Evolutionary conservation across 176 grass and related monocot species (phyloP).

Genomic region (Oryza meridionalis): DNA sequence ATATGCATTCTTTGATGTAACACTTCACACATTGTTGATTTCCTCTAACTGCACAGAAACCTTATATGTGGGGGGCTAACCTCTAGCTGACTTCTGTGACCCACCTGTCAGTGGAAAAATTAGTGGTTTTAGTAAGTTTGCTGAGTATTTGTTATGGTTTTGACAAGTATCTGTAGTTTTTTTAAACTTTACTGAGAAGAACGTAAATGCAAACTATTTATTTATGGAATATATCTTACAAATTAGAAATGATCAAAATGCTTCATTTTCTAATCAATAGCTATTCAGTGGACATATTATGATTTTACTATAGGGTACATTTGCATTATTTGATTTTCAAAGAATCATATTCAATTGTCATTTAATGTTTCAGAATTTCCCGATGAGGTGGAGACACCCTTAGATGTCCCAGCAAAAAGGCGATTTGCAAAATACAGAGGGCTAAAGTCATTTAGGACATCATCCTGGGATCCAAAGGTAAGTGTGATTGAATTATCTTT

Average conservation of each 20-base stretch:
- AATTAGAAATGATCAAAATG: background rate
- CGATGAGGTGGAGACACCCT: slow-evolving; percentile 96
- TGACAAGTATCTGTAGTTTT: too few relatives aligned
- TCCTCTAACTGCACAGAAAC: too few relatives aligned
- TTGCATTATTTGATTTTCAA: slow-evolving; percentile 17
- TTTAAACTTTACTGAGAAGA: too few relatives aligned
- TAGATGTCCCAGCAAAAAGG: slow-evolving; percentile 85
- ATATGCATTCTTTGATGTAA: too few relatives aligned
- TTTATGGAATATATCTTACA: background rate
- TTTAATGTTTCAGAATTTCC: slow-evolving; percentile 80
- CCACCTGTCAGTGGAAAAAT: too few relatives aligned
- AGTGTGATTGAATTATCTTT: slow-evolving; percentile 32
- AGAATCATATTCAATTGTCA: slow-evolving; percentile 17
- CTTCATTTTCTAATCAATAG: slow-evolving; percentile 7
- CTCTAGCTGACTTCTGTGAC: too few relatives aligned
- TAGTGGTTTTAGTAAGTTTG: too few relatives aligned
- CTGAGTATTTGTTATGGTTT: too few relatives aligned
- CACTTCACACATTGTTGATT: background rate
- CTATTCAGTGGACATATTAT: background rate
- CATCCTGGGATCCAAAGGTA: slow-evolving; percentile 96
- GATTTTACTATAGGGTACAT: background rate
- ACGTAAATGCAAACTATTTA: background rate
- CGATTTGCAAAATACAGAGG: slow-evolving; percentile 95
- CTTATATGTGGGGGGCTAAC: too few relatives aligned
- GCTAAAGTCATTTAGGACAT: slow-evolving; percentile 94